Percentiles rank a stretch among this genome's conserved stretches.
Evolutionary conservation across 805 yeast species (phyloP).

Genomic region (Yarrowia keelungensis): DNA sequence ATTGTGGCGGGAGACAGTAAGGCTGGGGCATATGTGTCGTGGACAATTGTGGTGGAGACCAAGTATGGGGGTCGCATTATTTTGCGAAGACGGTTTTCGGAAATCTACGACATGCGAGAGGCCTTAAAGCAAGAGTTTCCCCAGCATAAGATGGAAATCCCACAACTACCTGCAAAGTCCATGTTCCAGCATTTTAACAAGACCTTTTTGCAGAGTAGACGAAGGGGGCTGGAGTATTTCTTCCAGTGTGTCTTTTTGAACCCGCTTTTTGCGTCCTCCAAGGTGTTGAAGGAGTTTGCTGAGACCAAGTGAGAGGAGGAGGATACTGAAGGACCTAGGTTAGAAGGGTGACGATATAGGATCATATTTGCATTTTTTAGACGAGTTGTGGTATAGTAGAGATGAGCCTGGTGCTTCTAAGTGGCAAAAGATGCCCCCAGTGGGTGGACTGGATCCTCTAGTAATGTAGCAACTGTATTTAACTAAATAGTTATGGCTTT

Average conservation of each 20-base stretch:
- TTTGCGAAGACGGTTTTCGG: constrained; percentile 68
- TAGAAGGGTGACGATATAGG: background rate
- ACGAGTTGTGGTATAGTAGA: no score
- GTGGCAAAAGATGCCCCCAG: no score
- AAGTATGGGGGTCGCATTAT: constrained; percentile 51
- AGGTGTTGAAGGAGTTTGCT: constrained; percentile 21
- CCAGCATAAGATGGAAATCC: constrained; percentile 51
- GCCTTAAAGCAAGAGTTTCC: constrained; percentile 53
- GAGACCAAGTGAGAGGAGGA: constrained; percentile 1
- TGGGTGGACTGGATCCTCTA: background rate
- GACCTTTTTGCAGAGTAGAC: constrained; percentile 52
- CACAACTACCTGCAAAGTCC: constrained; percentile 57
- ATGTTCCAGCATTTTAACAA: constrained; percentile 48
- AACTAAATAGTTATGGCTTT: no score
- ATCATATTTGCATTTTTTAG: constrained; percentile 11
- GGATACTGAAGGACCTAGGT: no score
- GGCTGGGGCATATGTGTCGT: constrained; percentile 55
- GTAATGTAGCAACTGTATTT: background rate
- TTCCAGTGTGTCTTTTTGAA: constrained; percentile 55
- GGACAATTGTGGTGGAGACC: constrained; percentile 53
- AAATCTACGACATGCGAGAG: constrained; percentile 60
- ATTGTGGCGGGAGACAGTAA: constrained; percentile 51
- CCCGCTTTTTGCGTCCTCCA: constrained; percentile 50
- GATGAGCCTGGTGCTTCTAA: no score
- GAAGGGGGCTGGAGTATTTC: constrained; percentile 57